A percentile compares a stretch with the other conserved stretches of the same genome.
phyloP scores from a whole-genome alignment of 768 basidiomycete species.

The Chlorophyllum brunneum region DNA sequence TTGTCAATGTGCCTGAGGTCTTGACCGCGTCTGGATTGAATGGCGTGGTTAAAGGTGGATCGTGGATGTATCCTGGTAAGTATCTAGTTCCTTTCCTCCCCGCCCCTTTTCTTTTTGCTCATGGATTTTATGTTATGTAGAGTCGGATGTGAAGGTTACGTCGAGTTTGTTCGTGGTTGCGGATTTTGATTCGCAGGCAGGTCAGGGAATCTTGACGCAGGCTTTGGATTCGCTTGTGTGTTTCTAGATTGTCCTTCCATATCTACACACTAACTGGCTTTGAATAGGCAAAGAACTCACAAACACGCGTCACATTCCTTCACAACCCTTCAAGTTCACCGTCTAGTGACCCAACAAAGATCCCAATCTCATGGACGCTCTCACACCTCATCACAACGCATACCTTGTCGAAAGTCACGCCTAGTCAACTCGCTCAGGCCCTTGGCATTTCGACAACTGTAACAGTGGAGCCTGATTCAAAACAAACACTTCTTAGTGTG shows the following conservation, averaged over 20 bases:
- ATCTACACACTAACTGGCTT: constrained; percentile 6
- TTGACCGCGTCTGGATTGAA: constrained; percentile 43
- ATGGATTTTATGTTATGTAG: too few relatives aligned
- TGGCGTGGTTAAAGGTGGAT: constrained; percentile 25
- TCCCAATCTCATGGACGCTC: constrained; percentile 40
- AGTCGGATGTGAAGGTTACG: constrained; percentile 29
- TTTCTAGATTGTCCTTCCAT: constrained; percentile 7
- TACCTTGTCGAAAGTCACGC: constrained; percentile 34
- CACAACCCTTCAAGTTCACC: constrained; percentile 56
- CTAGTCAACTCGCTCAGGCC: constrained; percentile 34
- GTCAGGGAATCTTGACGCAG: constrained; percentile 56
- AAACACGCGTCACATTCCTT: constrained; percentile 67
- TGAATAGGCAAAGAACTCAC: constrained; percentile 39
- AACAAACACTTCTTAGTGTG: constrained; percentile 37
- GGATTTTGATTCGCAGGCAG: constrained; percentile 67
- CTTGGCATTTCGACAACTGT: background rate
- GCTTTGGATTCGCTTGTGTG: constrained; percentile 64
- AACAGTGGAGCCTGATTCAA: constrained; percentile 8
- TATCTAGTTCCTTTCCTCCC: too few relatives aligned
- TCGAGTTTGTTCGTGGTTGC: constrained; percentile 65
- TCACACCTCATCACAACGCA: constrained; percentile 44
- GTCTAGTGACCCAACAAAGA: constrained; percentile 16
- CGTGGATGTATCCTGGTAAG: constrained; percentile 68
- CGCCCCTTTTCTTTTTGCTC: too few relatives aligned
- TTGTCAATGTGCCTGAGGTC: constrained; percentile 55